Evolutionary conservation across 257 asterid species (phyloP).

Genomic region (Capsicum rhomboideum): DNA sequence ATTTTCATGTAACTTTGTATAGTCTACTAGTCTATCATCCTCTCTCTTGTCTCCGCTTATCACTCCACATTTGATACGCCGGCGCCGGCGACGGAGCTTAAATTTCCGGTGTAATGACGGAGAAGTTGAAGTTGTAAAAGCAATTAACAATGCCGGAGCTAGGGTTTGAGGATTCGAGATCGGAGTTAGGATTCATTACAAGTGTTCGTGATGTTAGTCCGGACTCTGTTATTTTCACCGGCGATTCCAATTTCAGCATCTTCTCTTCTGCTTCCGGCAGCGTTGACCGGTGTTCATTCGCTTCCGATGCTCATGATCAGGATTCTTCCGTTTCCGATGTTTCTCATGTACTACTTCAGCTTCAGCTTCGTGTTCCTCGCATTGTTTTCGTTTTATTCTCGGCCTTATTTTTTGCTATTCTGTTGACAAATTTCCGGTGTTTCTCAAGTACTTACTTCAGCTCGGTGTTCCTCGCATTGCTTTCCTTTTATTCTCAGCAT

Average conservation of each 20-base stretch:
- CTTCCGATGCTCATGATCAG: conserved; percentile 75
- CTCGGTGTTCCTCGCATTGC: neutral
- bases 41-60: neutral
- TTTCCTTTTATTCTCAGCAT: neutral
- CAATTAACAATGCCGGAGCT: conserved; percentile 34
- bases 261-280: conserved; percentile 89
- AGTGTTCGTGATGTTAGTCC: conserved; percentile 74
- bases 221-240: conserved; percentile 68
- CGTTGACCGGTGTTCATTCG: conserved; percentile 86
- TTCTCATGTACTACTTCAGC: conserved; percentile 36
- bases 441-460: neutral
- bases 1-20: neutral
- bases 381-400: neutral
- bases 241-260: conserved; percentile 72
- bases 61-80: neutral
- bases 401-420: neutral
- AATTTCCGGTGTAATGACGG: neutral
- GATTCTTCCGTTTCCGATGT: conserved; percentile 39
- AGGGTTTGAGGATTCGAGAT: conserved; percentile 46
- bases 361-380: neutral
- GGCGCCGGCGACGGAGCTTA: neutral
- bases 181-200: conserved; percentile 50
- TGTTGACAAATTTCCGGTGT: too few relatives aligned
- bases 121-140: neutral
- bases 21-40: neutral